Evolutionary conservation across 768 basidiomycete genomes (phyloP).

Genomic region (Panus rudis): DNA sequence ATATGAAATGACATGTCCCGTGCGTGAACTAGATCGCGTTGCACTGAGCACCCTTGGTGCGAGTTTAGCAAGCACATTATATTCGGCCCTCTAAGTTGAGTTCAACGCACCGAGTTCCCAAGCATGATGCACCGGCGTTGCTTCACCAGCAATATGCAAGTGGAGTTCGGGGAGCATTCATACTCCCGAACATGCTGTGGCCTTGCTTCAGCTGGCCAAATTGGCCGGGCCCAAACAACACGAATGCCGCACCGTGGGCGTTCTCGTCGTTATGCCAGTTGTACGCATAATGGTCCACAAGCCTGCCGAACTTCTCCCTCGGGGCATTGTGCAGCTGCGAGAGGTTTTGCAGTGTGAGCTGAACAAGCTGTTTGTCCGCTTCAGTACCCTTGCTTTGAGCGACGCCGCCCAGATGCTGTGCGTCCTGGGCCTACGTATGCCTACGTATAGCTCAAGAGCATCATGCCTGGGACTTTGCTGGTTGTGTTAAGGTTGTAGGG

Average conservation of each 20-base stretch:
- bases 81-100: too few relatives aligned
- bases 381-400: constrained; percentile 18
- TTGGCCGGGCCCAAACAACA: constrained; percentile 28
- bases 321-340: constrained; percentile 21
- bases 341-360: constrained; percentile 23
- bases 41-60: too few relatives aligned
- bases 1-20: too few relatives aligned
- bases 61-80: too few relatives aligned
- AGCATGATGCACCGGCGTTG: constrained; percentile 25
- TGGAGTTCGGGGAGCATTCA: constrained; percentile 14
- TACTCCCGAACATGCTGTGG: constrained; percentile 8
- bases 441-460: constrained; percentile 23
- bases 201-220: constrained; percentile 17
- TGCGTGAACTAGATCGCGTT: too few relatives aligned
- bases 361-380: constrained; percentile 20
- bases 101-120: constrained; percentile 7
- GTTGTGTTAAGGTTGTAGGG: constrained; percentile 25
- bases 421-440: constrained; percentile 27
- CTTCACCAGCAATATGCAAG: constrained; percentile 32
- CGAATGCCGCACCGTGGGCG: constrained; percentile 26
- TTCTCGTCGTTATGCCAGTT: constrained; percentile 19
- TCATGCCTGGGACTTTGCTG: constrained; percentile 2
- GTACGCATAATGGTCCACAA: constrained; percentile 17
- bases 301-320: constrained; percentile 12
- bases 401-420: constrained; percentile 22